phyloP scores from a whole-genome alignment of 352 stramenopile species.

The Phytophthora agathidicida region DNA sequence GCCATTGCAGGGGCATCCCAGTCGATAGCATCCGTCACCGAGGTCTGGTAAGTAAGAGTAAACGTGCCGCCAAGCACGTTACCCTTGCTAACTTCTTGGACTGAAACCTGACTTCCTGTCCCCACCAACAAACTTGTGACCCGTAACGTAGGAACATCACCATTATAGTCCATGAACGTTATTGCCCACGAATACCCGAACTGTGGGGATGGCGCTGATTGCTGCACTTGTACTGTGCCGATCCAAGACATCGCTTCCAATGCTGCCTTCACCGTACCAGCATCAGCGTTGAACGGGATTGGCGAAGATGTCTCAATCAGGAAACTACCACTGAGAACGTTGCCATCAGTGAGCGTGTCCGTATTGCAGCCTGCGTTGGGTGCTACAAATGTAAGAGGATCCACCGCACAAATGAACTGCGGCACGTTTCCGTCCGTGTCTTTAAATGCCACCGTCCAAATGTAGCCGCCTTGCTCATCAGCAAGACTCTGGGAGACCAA shows the following conservation, averaged over 20 bases:
- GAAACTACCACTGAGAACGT: slow-evolving; percentile 75
- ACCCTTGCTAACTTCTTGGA: slow-evolving; percentile 71
- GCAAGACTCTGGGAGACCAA: slow-evolving; percentile 67
- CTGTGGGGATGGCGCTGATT: slow-evolving; percentile 53
- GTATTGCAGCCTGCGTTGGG: slow-evolving; percentile 50
- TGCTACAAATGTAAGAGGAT: slow-evolving; percentile 40
- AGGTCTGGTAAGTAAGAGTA: slow-evolving; percentile 54
- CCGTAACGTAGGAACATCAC: slow-evolving; percentile 60
- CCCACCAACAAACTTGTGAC: slow-evolving; percentile 71
- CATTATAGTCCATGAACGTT: slow-evolving; percentile 76
- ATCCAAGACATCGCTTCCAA: slow-evolving; percentile 73
- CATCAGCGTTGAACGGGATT: slow-evolving; percentile 63
- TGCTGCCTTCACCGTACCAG: slow-evolving; percentile 45
- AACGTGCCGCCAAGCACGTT: slow-evolving; percentile 74
- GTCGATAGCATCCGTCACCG: slow-evolving; percentile 26
- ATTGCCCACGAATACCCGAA: slow-evolving; percentile 78
- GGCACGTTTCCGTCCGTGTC: slow-evolving; percentile 70
- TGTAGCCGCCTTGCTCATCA: slow-evolving; percentile 71
- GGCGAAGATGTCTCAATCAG: slow-evolving; percentile 64
- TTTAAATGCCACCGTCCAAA: slow-evolving; percentile 82
- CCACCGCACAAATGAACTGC: slow-evolving; percentile 75
- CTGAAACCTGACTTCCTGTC: slow-evolving; percentile 59
- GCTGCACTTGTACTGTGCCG: slow-evolving; percentile 62
- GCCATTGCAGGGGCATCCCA: slow-evolving; percentile 43
- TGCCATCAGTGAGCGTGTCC: slow-evolving; percentile 74